A percentile compares a stretch with the other conserved stretches of the same genome.
Evolutionary conservation across 352 stramenopile genomes (phyloP).

Genomic region (Pythium folliculosum): DNA sequence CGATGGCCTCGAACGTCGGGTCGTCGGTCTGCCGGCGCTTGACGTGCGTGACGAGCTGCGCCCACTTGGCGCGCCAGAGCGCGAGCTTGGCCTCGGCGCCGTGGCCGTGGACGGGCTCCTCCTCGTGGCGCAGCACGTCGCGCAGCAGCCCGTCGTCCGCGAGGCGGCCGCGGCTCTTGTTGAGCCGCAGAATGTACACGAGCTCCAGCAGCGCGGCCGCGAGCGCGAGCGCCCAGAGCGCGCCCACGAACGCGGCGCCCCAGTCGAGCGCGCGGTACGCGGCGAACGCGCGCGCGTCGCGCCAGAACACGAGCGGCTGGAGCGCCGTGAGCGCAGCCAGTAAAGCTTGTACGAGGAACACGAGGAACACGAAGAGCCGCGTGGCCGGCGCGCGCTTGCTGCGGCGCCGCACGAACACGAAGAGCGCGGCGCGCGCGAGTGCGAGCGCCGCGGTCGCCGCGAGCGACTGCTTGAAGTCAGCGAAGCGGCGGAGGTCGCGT

Average conservation of each 20-base stretch:
- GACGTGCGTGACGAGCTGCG: slow-evolving; percentile 71
- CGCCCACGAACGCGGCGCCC: slow-evolving; percentile 56
- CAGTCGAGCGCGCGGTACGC: slow-evolving; percentile 47
- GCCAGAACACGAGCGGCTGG: slow-evolving; percentile 66
- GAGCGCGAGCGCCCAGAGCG: slow-evolving; percentile 49
- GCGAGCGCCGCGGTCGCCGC: slow-evolving; percentile 54
- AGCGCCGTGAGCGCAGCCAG: slow-evolving; percentile 43
- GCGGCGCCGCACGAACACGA: slow-evolving; percentile 65
- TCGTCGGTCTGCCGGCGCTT: slow-evolving; percentile 50
- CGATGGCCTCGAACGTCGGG: slow-evolving; percentile 79
- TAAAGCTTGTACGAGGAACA: slow-evolving; percentile 62
- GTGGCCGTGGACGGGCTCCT: slow-evolving; percentile 19
- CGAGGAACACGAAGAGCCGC: slow-evolving; percentile 77
- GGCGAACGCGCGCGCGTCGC: slow-evolving; percentile 51
- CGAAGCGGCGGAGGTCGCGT: slow-evolving; percentile 37
- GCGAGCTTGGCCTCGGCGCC: slow-evolving; percentile 48
- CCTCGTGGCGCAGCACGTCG: slow-evolving; percentile 50
- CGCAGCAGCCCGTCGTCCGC: slow-evolving; percentile 64
- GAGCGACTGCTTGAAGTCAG: slow-evolving; percentile 72
- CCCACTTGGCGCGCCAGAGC: slow-evolving; percentile 75
- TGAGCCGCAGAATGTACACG: slow-evolving; percentile 78
- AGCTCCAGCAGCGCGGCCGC: slow-evolving; percentile 62
- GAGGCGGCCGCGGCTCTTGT: slow-evolving; percentile 63
- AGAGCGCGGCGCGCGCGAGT: slow-evolving; percentile 52
- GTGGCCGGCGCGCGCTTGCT: slow-evolving; percentile 77